Conservation (phyloP, 805 yeast species). For the Metschnikowia peoriensis region DNA sequence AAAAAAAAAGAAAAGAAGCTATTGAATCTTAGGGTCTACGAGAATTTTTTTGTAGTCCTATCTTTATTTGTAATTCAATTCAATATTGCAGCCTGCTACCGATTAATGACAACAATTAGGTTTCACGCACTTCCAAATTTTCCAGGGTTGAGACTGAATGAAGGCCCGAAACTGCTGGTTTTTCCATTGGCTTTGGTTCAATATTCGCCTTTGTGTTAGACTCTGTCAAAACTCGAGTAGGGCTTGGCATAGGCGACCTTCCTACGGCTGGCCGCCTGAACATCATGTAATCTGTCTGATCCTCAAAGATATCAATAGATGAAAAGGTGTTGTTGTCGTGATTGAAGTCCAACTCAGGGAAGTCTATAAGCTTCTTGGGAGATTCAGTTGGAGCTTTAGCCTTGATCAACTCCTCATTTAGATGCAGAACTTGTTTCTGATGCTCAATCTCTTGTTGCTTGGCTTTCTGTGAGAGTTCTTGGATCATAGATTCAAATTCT, state of each 20-base stretch:
- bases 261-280: slow-evolving; percentile 4
- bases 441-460: slow-evolving; percentile 4
- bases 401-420: slow-evolving; percentile 8
- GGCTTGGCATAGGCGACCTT: slow-evolving; percentile 8
- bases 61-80: neutral
- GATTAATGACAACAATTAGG: neutral
- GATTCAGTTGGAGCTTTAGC: neutral
- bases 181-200: neutral
- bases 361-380: slow-evolving; percentile 3
- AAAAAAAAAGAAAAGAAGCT: neutral
- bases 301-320: slow-evolving; percentile 15
- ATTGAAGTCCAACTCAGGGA: slow-evolving; percentile 13
- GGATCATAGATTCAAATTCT: neutral
- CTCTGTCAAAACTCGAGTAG: slow-evolving; percentile 10
- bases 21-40: neutral
- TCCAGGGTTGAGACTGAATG: neutral
- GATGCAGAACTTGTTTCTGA: slow-evolving; percentile 4
- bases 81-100: neutral
- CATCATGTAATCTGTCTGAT: slow-evolving; percentile 12
- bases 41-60: no score
- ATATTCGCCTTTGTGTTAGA: slow-evolving; percentile 1
- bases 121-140: neutral
- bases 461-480: neutral
- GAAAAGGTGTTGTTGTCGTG: slow-evolving; percentile 11
- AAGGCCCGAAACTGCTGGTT: neutral